phyloP scores from a whole-genome alignment of 495 filamentous ascomycete genomes.

The Monascus purpureus region DNA sequence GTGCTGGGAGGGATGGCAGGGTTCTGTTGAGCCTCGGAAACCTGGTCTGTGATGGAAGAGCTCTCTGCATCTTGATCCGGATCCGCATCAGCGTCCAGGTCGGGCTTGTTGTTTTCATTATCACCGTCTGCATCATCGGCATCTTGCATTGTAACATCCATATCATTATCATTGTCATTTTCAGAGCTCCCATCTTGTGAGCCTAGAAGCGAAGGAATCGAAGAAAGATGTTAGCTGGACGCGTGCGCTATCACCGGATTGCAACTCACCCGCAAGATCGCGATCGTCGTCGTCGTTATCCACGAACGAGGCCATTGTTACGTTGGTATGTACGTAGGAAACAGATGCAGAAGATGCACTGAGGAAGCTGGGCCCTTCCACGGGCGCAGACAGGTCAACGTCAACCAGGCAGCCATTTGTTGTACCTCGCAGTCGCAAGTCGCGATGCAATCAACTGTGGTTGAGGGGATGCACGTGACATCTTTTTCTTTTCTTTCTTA shows the following conservation, averaged over 20 bases:
- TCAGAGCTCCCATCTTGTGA: slow-evolving; percentile 55
- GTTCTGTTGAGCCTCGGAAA: slow-evolving; percentile 32
- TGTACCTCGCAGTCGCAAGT: no score
- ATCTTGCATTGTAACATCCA: slow-evolving; percentile 55
- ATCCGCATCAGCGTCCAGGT: slow-evolving; percentile 47
- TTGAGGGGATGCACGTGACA: no score
- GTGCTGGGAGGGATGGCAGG: slow-evolving; percentile 18
- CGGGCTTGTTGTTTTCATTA: slow-evolving; percentile 36
- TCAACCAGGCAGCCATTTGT: no score
- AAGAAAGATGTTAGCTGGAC: slow-evolving; percentile 1
- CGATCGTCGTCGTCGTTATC: slow-evolving; percentile 48
- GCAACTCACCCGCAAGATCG: slow-evolving; percentile 33
- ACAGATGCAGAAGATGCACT: no score
- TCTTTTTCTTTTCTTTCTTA: no score
- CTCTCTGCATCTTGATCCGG: slow-evolving; percentile 46
- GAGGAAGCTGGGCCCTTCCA: no score
- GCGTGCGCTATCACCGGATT: neutral
- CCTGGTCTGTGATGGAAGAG: slow-evolving; percentile 33
- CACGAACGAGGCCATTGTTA: no score
- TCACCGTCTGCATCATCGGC: slow-evolving; percentile 45
- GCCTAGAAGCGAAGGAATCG: slow-evolving; percentile 16
- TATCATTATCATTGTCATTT: slow-evolving; percentile 59
- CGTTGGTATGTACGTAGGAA: no score
- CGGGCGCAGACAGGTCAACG: no score
- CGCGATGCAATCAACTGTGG: no score